A percentile compares a stretch with the other conserved stretches of the same genome.
phyloP scores from a whole-genome alignment of 257 asterid species.

The Solanum clarkiae region DNA sequence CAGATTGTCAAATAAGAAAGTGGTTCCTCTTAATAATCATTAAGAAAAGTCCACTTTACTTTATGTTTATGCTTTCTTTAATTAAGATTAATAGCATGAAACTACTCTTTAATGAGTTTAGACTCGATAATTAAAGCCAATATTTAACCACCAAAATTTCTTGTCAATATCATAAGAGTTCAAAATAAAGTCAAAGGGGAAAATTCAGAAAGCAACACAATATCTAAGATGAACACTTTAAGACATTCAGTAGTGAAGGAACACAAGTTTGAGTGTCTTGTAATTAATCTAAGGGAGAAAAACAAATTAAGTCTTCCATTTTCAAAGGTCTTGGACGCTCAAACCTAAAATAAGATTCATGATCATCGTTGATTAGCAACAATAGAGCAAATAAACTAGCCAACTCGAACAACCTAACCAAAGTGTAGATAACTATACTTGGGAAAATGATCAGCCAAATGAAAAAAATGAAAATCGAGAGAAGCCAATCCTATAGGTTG shows the following conservation, averaged over 20 bases:
- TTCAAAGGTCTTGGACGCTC: constrained; percentile 23
- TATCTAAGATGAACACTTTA: not conserved
- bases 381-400: not conserved
- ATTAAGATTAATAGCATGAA: too few species aligned
- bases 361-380: not conserved
- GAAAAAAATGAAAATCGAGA: too few species aligned
- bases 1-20: too few species aligned
- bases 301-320: not conserved
- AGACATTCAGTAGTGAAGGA: not conserved
- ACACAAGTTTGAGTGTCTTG: not conserved
- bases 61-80: too few species aligned
- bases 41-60: too few species aligned
- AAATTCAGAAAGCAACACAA: not conserved
- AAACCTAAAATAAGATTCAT: constrained; percentile 6
- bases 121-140: too few species aligned
- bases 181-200: not conserved
- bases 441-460: not conserved
- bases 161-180: not conserved
- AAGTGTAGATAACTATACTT: not conserved
- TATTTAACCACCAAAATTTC: not conserved
- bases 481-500: too few species aligned
- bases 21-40: too few species aligned
- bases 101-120: too few species aligned
- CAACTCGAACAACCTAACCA: not conserved
- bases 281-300: not conserved